Base-by-base conservation (phyloP, 2,329 filamentous ascomycete species). In the Parastagonospora nodorum region DNA sequence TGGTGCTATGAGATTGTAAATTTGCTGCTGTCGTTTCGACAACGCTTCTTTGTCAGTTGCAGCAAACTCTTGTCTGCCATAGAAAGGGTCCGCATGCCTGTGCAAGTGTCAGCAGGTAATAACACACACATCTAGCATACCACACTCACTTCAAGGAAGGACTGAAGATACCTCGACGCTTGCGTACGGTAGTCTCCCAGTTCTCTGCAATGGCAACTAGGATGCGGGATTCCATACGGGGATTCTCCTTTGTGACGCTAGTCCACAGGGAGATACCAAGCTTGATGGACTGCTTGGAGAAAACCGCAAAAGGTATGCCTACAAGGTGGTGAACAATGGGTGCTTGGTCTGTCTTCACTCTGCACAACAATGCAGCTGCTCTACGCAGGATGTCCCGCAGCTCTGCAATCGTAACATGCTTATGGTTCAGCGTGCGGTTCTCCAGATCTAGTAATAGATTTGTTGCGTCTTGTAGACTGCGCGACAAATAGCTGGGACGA, bases 231-330 rank as follows among this genome's bases (percentile, higher is more conserved):
- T 96, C 92, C 74, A 97, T 87, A 48, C 84, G 84, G 2, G 92
- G 90, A 66, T 96, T 97, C 72, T 99, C 94, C 64, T 97, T 94
- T 66, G 97, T 95, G 11, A 97, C 90, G 24, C 94, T 94, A 53
- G 97, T 85, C 94, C 94, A 99, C 6, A 99, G 79, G 4, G 94
- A 97, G 31, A 97, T 89, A 5, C 94, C 95, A 43, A 97, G 84
- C 69, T 96, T 96, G 71, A 99, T 94, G 2, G 92, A 94, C 66
- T 96, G 89, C 71, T 96, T 96, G 5, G 89, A 95, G 71, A 99
- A 97, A 40, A 96, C 84, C 35, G 85, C 84, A 73, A 99, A 99
- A 0, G 94, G 95, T 53, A 99, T 94, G 60, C 85, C 88, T 55
- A 99, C 93, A 12, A 99, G 82, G 66, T 95, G 88, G 66, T 93